These are phyloP conservation scores for Eutrema salsugineum DNA, from an alignment of 441 rosid species.

Conservation along the genomic window DNA sequence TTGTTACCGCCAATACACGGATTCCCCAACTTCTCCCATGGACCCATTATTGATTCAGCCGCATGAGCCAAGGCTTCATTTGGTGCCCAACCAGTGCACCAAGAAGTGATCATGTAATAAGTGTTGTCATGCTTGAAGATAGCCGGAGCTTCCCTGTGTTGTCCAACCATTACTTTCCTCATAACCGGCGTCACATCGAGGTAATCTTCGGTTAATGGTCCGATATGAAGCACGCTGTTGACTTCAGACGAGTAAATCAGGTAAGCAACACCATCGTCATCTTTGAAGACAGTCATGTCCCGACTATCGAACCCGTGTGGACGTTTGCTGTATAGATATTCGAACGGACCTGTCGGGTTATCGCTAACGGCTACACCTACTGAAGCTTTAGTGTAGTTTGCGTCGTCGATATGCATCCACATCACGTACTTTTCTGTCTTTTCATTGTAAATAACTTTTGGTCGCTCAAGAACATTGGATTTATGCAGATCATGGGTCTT, in stretches of 20 bases:
- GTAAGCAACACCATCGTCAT: constrained; percentile 75
- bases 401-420: constrained; percentile 98
- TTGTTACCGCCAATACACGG: constrained; percentile 88
- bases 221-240: constrained; percentile 88
- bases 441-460: constrained; percentile 82
- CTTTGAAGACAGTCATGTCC: constrained; percentile 93
- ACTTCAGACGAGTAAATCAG: constrained; percentile 81
- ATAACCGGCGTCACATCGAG: constrained; percentile 55
- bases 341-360: constrained; percentile 78
- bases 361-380: constrained; percentile 76
- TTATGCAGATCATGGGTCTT: constrained; percentile 79
- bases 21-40: constrained; percentile 92
- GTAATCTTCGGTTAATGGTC: constrained; percentile 71
- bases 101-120: constrained; percentile 90
- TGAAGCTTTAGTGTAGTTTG: constrained; percentile 91
- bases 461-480: constrained; percentile 89
- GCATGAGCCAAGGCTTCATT: constrained; percentile 90
- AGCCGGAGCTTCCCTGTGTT: constrained; percentile 91
- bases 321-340: constrained; percentile 65
- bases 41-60: constrained; percentile 82
- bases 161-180: constrained; percentile 64
- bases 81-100: constrained; percentile 98
- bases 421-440: constrained; percentile 73
- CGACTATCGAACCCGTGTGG: constrained; percentile 90
- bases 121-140: constrained; percentile 69